A percentile compares a stretch with the other conserved stretches of the same genome.
phyloP scores from a whole-genome alignment of 306 rosid species.

The Cucurbita argyrosperma region DNA sequence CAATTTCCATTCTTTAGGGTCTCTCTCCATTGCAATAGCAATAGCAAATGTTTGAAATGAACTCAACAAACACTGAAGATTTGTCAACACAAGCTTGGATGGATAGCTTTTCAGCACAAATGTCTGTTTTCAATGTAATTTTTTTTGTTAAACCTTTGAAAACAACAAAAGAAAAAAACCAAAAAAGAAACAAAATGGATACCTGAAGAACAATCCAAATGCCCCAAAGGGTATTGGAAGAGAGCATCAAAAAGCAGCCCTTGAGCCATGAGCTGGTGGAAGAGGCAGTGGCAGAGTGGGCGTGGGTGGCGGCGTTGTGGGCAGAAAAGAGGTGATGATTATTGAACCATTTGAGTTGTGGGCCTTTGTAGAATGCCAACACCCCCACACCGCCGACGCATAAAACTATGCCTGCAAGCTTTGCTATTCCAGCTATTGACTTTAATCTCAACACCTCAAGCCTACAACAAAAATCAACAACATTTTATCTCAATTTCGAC shows the following conservation, averaged over 20 bases:
- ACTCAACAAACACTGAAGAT: conserved; percentile 58
- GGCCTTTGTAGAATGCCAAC: conserved; percentile 69
- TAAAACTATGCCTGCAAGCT: conserved; percentile 44
- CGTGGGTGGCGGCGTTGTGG: conserved; percentile 10
- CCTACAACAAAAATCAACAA: conserved; percentile 15
- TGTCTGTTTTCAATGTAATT: conserved; percentile 14
- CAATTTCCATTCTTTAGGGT: conserved; percentile 53
- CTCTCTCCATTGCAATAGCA: conserved; percentile 56
- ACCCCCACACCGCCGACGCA: conserved; percentile 49
- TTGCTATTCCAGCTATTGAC: conserved; percentile 42
- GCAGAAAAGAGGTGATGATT: conserved; percentile 21
- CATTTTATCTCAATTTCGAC: too few relatives aligned
- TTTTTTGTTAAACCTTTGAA: too few relatives aligned
- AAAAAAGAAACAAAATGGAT: neutral
- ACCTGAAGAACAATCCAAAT: conserved; percentile 80
- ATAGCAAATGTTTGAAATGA: conserved; percentile 54
- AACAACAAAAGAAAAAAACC: too few relatives aligned
- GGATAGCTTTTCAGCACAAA: conserved; percentile 52
- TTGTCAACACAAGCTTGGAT: conserved; percentile 64
- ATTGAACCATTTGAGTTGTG: conserved; percentile 22
- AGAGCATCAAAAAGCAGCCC: conserved; percentile 74
- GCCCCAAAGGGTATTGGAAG: conserved; percentile 57
- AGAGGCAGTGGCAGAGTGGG: neutral
- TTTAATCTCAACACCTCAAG: conserved; percentile 46
- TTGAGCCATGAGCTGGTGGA: conserved; percentile 44